Percentiles rank a stretch among this genome's conserved stretches.
These are phyloP conservation scores for Pseudocercospora eumusae DNA, from an alignment of 2,329 filamentous ascomycete genomes.

Conservation along the genomic window DNA sequence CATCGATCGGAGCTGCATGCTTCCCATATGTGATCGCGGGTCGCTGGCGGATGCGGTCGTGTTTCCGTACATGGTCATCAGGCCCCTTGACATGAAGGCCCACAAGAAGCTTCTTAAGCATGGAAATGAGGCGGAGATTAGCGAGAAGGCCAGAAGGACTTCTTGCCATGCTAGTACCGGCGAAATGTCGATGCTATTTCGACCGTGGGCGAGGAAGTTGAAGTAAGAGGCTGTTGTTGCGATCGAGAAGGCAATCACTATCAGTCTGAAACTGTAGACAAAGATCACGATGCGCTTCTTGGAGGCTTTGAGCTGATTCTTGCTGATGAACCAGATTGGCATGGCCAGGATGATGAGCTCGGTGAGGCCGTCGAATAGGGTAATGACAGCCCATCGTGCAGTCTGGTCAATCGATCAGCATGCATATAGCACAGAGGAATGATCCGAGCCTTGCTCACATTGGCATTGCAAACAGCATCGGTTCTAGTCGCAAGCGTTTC, in stretches of 20 bases:
- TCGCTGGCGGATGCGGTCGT: conserved; percentile 21
- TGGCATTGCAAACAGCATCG: conserved; percentile 29
- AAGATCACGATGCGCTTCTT: conserved; percentile 31
- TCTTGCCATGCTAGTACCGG: conserved; percentile 30
- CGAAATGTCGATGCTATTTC: conserved; percentile 27
- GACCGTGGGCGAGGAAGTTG: conserved; percentile 26
- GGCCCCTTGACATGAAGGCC: conserved; percentile 30
- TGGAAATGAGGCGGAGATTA: conserved; percentile 34
- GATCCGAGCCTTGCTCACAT: conserved; percentile 15
- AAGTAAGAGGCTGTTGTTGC: conserved; percentile 27
- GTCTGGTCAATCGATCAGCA: conserved; percentile 18
- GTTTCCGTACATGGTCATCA: conserved; percentile 32
- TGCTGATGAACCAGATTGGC: conserved; percentile 32
- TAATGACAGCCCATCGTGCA: conserved; percentile 27
- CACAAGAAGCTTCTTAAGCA: conserved; percentile 32
- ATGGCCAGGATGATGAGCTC: conserved; percentile 30
- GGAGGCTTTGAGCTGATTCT: conserved; percentile 29
- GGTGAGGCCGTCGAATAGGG: conserved; percentile 27
- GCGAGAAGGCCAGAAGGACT: conserved; percentile 30
- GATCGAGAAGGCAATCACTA: conserved; percentile 27
- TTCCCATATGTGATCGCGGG: conserved; percentile 15
- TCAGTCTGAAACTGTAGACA: conserved; percentile 27
- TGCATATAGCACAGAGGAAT: background rate
- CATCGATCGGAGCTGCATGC: conserved; percentile 24
- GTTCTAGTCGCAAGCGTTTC: conserved; percentile 20